Evolutionary conservation across 2,329 filamentous ascomycete species (phyloP).

Genomic region (Sporothrix schenckii): DNA sequence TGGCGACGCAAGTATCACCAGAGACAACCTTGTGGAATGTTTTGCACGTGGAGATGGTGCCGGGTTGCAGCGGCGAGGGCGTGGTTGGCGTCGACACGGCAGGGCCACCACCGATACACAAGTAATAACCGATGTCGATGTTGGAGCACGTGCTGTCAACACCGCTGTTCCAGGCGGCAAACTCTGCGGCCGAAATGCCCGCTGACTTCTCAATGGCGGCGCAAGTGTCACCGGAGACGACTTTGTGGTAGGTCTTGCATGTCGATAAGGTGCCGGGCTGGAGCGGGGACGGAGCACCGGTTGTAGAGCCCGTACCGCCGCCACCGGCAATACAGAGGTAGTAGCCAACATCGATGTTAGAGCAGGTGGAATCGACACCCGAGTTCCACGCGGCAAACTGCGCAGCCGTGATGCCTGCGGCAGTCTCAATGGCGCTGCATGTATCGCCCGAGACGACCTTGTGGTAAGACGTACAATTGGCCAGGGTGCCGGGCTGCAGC

Average conservation of each 20-base stretch:
- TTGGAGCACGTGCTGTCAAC: slow-evolving; percentile 35
- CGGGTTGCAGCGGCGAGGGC: slow-evolving; percentile 33
- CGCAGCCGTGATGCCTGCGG: slow-evolving; percentile 28
- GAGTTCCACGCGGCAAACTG: slow-evolving; percentile 36
- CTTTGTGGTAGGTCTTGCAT: slow-evolving; percentile 43
- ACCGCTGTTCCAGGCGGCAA: slow-evolving; percentile 35
- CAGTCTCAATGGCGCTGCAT: slow-evolving; percentile 38
- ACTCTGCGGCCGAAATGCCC: slow-evolving; percentile 32
- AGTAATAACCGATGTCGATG: slow-evolving; percentile 36
- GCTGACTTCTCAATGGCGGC: slow-evolving; percentile 32
- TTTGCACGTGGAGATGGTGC: slow-evolving; percentile 38
- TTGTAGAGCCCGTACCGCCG: too few species aligned
- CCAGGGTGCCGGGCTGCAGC: background rate
- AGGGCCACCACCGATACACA: slow-evolving; percentile 33
- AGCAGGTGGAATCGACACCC: slow-evolving; percentile 32
- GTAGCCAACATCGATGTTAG: slow-evolving; percentile 36
- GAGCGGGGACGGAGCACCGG: slow-evolving; percentile 21
- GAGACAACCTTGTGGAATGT: slow-evolving; percentile 41
- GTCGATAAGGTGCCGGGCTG: slow-evolving; percentile 31
- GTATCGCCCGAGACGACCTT: slow-evolving; percentile 41
- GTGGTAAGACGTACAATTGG: slow-evolving; percentile 43
- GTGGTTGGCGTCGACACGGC: background rate
- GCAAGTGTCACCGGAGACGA: slow-evolving; percentile 43
- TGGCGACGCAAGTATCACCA: slow-evolving; percentile 42
- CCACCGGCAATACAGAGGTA: slow-evolving; percentile 33